These are phyloP conservation scores for Isoetes taiwanensis DNA, from an alignment of 75 land plant species.

Conservation along the genomic window DNA sequence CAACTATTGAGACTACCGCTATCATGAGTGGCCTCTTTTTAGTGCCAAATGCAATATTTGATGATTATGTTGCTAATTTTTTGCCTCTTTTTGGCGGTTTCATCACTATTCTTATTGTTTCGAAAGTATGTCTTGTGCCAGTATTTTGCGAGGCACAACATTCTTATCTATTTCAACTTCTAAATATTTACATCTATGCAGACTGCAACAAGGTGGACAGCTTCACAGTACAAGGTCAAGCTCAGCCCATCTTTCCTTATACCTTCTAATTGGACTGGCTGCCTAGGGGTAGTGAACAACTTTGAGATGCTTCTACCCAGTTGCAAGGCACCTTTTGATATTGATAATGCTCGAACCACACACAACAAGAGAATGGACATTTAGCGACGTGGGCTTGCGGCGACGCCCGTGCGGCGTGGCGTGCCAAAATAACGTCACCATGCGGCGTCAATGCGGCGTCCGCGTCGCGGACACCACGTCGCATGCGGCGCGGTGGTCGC, in stretches of 20 bases:
- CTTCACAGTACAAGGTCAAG: conserved; percentile 65
- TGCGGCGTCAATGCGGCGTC: too few species aligned
- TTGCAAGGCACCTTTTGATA: conserved; percentile 87
- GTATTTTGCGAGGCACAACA: too few species aligned
- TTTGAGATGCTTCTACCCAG: conserved; percentile 86
- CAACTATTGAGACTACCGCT: conserved; percentile 87
- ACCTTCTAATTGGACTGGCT: conserved; percentile 98
- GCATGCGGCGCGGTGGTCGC: too few species aligned
- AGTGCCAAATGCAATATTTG: conserved; percentile 73
- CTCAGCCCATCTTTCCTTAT: conserved; percentile 92
- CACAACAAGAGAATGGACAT: too few species aligned
- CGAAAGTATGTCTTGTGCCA: too few species aligned
- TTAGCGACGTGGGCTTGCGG: too few species aligned
- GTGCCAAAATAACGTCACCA: too few species aligned
- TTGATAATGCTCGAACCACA: conserved; percentile 88
- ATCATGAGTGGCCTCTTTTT: conserved; percentile 87
- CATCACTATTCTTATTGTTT: conserved; percentile 61
- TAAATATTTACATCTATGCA: too few species aligned
- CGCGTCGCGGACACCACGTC: too few species aligned
- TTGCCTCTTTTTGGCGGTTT: conserved; percentile 84
- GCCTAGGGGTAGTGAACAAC: conserved; percentile 90
- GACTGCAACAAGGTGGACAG: conserved; percentile 71
- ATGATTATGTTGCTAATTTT: conserved; percentile 69
- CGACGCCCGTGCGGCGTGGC: too few species aligned
- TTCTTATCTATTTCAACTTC: too few species aligned